Evolutionary conservation across 192 early-diverging fungal species (phyloP).

Genomic region (Dissophora ornata): DNA sequence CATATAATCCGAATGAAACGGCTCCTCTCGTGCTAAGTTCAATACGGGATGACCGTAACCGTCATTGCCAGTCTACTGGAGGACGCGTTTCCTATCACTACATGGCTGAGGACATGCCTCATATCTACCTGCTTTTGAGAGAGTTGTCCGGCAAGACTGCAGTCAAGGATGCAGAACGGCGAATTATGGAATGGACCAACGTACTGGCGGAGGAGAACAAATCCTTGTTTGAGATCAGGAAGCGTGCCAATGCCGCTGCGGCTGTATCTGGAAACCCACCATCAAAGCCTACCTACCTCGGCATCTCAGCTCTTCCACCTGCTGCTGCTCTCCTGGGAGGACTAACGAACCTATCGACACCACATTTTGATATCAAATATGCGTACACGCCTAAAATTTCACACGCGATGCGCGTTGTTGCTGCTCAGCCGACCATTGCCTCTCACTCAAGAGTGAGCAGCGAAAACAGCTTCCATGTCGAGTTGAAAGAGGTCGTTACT

Average conservation of each 20-base stretch:
- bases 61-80: constrained; percentile 39
- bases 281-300: not conserved
- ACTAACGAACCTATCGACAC: constrained; percentile 9
- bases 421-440: constrained; percentile 22
- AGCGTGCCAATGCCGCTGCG: constrained; percentile 27
- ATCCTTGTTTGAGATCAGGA: constrained; percentile 40
- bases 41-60: constrained; percentile 40
- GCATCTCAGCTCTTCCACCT: not conserved
- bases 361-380: constrained; percentile 16
- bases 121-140: constrained; percentile 30
- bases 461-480: not conserved
- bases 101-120: constrained; percentile 51
- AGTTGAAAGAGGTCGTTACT: constrained; percentile 35
- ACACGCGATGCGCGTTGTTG: constrained; percentile 33
- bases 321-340: not conserved
- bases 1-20: too few relatives aligned
- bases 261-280: too few relatives aligned
- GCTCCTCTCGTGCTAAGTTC: too few relatives aligned
- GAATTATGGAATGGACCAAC: constrained; percentile 52
- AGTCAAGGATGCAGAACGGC: constrained; percentile 49
- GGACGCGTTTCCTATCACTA: constrained; percentile 46
- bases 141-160: constrained; percentile 44
- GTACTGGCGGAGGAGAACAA: constrained; percentile 52
- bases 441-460: constrained; percentile 4
- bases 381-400: constrained; percentile 27